Percentiles rank a stretch among this genome's conserved stretches.
phyloP scores from a whole-genome alignment of 2,329 filamentous ascomycete genomes.

The Leptographium radiaticola region DNA sequence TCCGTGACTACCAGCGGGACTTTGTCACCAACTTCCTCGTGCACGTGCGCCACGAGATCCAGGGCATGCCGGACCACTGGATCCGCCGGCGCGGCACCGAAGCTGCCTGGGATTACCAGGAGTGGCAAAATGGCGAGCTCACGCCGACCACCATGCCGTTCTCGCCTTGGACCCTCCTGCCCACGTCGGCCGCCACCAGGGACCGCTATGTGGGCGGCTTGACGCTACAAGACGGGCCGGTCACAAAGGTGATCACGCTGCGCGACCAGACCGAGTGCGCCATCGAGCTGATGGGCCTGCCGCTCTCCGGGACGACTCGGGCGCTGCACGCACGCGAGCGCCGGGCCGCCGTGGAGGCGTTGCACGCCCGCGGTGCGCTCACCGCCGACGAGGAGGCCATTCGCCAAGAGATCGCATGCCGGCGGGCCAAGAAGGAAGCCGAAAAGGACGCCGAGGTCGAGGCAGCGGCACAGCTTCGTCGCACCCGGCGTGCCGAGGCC shows the following conservation, averaged over 20 bases:
- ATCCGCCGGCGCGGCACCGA: not conserved
- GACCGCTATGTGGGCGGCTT: not conserved
- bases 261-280: not conserved
- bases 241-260: not conserved
- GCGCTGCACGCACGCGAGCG: not conserved
- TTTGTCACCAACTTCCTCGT: constrained; percentile 9
- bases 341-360: too few relatives aligned
- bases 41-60: not conserved
- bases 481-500: too few relatives aligned
- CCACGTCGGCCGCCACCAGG: not conserved
- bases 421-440: too few relatives aligned
- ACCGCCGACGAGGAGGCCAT: not conserved
- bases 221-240: not conserved
- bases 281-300: not conserved
- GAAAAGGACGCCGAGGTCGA: too few relatives aligned
- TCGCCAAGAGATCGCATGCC: too few relatives aligned
- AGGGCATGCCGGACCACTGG: not conserved
- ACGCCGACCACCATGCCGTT: too few relatives aligned
- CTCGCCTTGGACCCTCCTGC: not conserved
- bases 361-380: not conserved
- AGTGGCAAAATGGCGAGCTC: not conserved
- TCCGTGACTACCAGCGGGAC: not conserved
- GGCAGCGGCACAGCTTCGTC: too few relatives aligned
- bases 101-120: not conserved
- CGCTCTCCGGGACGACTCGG: not conserved